Conservation (phyloP, 768 basidiomycete genomes). For the Cyclocybe aegerita region DNA sequence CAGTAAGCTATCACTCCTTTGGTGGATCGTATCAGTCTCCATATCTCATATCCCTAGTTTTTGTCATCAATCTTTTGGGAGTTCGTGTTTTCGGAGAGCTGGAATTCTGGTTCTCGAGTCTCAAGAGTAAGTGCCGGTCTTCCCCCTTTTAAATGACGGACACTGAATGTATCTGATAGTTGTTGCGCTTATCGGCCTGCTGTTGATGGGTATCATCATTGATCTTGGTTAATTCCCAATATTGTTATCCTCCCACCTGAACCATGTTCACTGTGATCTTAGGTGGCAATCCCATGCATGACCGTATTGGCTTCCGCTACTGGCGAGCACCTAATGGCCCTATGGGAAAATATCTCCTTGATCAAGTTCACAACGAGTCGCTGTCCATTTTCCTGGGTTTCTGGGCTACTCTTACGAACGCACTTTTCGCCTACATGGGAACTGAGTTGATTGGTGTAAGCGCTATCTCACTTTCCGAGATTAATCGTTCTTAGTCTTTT, state of each 20-base stretch:
- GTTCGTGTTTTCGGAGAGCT: slow-evolving; percentile 69
- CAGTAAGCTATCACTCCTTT: slow-evolving; percentile 31
- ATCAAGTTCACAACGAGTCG: slow-evolving; percentile 46
- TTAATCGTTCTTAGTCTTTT: not conserved
- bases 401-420: slow-evolving; percentile 71
- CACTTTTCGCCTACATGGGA: slow-evolving; percentile 71
- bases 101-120: slow-evolving; percentile 72
- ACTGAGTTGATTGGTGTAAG: slow-evolving; percentile 77
- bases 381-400: slow-evolving; percentile 66
- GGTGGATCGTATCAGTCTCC: not conserved
- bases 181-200: slow-evolving; percentile 44
- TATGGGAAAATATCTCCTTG: slow-evolving; percentile 52
- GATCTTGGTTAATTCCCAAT: slow-evolving; percentile 50
- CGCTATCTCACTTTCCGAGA: slow-evolving; percentile 8
- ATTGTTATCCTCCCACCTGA: not conserved
- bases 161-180: slow-evolving; percentile 22
- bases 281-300: slow-evolving; percentile 48
- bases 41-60: slow-evolving; percentile 32
- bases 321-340: slow-evolving; percentile 52
- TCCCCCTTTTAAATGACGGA: not conserved
- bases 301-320: slow-evolving; percentile 50
- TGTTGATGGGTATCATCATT: slow-evolving; percentile 62
- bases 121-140: slow-evolving; percentile 54
- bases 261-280: slow-evolving; percentile 33
- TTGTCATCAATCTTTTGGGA: slow-evolving; percentile 57